Base-by-base conservation (phyloP, 176 grass and related monocot genomes). In the Areca catechu region DNA sequence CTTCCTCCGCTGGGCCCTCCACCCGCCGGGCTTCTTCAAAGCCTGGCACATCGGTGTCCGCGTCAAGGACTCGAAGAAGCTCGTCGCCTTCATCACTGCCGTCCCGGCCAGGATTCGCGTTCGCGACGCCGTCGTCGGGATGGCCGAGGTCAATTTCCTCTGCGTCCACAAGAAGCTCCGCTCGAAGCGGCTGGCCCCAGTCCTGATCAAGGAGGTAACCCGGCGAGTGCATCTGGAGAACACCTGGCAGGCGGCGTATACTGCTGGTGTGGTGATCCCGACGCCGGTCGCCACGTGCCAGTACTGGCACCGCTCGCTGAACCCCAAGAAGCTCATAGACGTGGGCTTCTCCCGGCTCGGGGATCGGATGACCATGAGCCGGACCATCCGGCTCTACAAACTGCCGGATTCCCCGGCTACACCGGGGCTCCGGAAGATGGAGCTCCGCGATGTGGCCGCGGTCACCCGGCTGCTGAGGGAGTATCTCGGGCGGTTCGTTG, bases 81-180 rank as follows among this genome's bases (percentile, higher is more conserved):
- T 98, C 47, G 94, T 98, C 19, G 94, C 84, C 21, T 98, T 98
- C 70, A 98, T 98, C 74, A 92, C 88, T 19, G 94, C 88, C 70
- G 79, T 98, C 54, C 94, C 88, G 0, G 94, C 84, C 17, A 84
- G 94, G 57, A 98, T 98, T 88, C 84, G 87, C 53, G 87, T 83
- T 3, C 74, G 76, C 24, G 74, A 70, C 25, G 79, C 88, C 61
- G 67, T 93, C 34, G 94, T 93, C 52, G 67, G 89, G 65, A 98
- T 93, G 94, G 94, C 94, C 4, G 94, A 98, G 84, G 85, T 98
- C 73, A 98, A 98, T 70, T 98, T 98, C 73, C 84, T 98, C 56
- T 98, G 94, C 51, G 94, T 98, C 54, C 94, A 98, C 84, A 98
- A 98, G 88, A 98, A 98, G 74, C 87, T 98, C 66, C 88, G 94